Percentiles rank a stretch among this genome's conserved stretches.
Conservation (phyloP, 2,329 filamentous ascomycete genomes). For the Colletotrichum sp. region DNA sequence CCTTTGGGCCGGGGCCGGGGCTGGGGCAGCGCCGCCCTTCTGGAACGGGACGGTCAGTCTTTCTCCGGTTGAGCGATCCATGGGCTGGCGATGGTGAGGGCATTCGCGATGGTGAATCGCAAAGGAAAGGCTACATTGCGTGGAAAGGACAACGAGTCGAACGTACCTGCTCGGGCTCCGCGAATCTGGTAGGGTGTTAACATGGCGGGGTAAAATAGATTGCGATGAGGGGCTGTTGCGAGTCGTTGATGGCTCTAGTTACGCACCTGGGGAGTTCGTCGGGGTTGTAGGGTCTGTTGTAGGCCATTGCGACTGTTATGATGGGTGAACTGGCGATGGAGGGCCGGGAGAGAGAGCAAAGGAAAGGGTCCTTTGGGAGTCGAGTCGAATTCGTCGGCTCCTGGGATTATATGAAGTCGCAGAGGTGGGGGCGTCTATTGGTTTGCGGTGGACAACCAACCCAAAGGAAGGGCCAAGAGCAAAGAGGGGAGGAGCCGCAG, state of each 20-base stretch:
- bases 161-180: conserved; percentile 74
- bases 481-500: conserved; percentile 4
- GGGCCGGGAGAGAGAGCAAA: background rate
- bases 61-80: conserved; percentile 16
- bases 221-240: conserved; percentile 13
- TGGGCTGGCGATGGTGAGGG: conserved; percentile 9
- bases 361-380: background rate
- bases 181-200: conserved; percentile 59
- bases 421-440: conserved; percentile 2
- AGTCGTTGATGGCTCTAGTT: background rate
- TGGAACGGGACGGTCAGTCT: conserved; percentile 15
- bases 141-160: background rate
- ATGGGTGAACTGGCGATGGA: background rate
- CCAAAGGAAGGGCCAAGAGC: background rate
- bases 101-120: background rate
- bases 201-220: conserved; percentile 20
- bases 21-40: conserved; percentile 24
- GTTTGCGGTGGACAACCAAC: background rate
- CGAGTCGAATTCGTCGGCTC: background rate
- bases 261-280: conserved; percentile 91
- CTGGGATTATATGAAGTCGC: conserved; percentile 15
- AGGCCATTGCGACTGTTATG: conserved; percentile 72
- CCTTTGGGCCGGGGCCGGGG: conserved; percentile 15
- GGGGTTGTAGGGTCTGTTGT: conserved; percentile 91
- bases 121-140: conserved; percentile 6